Base-by-base conservation (phyloP, 169 alveolate species). In the Cryptosporidium canis region DNA sequence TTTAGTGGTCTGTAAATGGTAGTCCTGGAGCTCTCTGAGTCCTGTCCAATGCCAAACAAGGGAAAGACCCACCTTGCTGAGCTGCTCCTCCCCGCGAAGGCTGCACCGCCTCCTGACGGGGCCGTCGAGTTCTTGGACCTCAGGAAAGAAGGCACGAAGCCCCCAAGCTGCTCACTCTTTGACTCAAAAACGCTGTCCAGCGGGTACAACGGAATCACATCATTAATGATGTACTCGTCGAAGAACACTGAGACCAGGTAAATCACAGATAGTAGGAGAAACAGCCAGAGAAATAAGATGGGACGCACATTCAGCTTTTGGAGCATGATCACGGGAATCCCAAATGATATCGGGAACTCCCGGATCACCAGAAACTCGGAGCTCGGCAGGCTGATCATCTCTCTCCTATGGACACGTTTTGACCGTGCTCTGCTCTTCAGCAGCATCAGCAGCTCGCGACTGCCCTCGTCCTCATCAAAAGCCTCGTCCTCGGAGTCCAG, bases 281-380 rank as follows among this genome's bases (percentile, higher is more conserved):
- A 12, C 14, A 70, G 35, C 84, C 84, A 70, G 7, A 70, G 35
- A 31, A 51, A 70, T 39, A 70, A 51, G 12, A 70, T 70, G 48
- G 84, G 67, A 7, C 47, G 35, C n/a, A 33, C 47, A 47, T 70
- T 70, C 56, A 70, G 35, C 39, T 70, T 70, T 33, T 70, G 65
- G n/a, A 70, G 24, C 11, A 33, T 48, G n/a, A 70, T 53, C 1
- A 70, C 61, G 29, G 84, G 84, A 27, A 70, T 70, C 11, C 84
- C 84, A 51, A 70, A 70, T 29, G 67, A 51, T 48, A 70, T 18
- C 7, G 84, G 84, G 18, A 70, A 51, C n/a, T 55, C 61, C 12
- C 55, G 27, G 9, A 70, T 43, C n/a, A 70, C 53, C 8, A 70
- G 37, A 35, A 48, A 70, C 5, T 70, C 84, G 2, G 84, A 70